A percentile compares a stretch with the other conserved stretches of the same genome.
These are phyloP conservation scores for Metschnikowia cubensis DNA, from an alignment of 805 yeast species.

Conservation along the genomic window DNA sequence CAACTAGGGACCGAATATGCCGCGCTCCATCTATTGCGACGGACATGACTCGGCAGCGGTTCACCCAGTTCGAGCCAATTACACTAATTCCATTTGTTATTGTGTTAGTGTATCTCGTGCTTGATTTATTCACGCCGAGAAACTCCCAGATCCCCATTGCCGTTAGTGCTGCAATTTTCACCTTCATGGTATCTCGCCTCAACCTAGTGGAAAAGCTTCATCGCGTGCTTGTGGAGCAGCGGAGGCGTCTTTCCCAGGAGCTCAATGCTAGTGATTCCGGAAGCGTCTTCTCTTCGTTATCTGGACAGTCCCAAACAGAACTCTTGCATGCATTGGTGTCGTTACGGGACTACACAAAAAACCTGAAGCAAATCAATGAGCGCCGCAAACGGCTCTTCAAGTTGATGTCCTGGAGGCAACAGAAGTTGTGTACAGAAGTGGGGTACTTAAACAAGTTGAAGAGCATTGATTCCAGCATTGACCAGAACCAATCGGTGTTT, in stretches of 20 bases:
- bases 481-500: conserved; percentile 46
- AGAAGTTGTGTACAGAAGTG: conserved; percentile 45
- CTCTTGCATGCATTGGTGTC: conserved; percentile 44
- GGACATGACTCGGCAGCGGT: not conserved
- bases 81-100: not conserved
- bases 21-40: not conserved
- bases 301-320: conserved; percentile 25
- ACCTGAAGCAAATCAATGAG: conserved; percentile 43
- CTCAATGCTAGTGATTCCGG: not conserved
- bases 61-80: not conserved
- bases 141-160: not conserved
- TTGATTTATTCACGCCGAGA: not conserved
- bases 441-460: conserved; percentile 55
- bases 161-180: not conserved
- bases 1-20: not conserved
- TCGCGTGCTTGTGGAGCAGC: not conserved
- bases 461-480: conserved; percentile 44
- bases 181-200: not conserved
- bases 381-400: conserved; percentile 41
- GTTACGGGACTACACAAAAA: conserved; percentile 39
- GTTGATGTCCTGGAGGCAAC: conserved; percentile 53
- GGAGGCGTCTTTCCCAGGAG: not conserved
- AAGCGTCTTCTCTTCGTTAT: conserved; percentile 12
- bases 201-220: not conserved
- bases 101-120: not conserved